Base-by-base conservation (phyloP, 208 protist species). In the Porcisia hertigi region DNA sequence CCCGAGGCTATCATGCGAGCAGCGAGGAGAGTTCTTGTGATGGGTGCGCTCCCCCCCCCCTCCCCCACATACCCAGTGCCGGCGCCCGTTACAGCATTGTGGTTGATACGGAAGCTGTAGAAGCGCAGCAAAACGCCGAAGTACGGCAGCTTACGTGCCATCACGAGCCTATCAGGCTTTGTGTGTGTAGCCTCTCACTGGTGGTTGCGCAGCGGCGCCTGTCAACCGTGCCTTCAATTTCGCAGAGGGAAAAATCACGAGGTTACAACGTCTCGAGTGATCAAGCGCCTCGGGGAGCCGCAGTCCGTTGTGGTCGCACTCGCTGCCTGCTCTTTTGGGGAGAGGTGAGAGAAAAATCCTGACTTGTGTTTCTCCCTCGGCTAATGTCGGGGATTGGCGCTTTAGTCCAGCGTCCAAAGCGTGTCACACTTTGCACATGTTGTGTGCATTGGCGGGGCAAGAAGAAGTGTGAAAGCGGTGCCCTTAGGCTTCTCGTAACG, bases 211-310 rank as follows among this genome's bases (percentile, higher is more conserved):
- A 89, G 77, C 62, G 92, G 91, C 36, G 90, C 86, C n/a, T 41
- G 58, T 41, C 59, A 60, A 77, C 96, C 97, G 58, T 95, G 60
- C 47, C 91, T 89, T n/a, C 78, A 57, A 67, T 88, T 82, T 18
- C 86, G 86, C 39, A 97, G 88, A 8, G 94, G 92, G 59, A 97
- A 96, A 2, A 96, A 63, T 83, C 86, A 95, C 78, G 94, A 92
- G 60, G 96, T 88, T 76, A 92, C 95, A 58, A 80, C 77, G 76
- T 96, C 87, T 5, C 91, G 77, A 12, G 58, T 71, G 8, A 82
- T 98, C 91, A 11, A 97, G 81, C 49, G 70, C 53, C 6, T 78
- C 49, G 4, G 80, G 86, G 20, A 30, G 20, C 80, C 75, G 86
- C 45, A 34, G 36, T 8, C 8, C 45, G 47, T 23, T 43, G 23